Conservation (phyloP, 805 yeast species). For the Sungouiella thailandica region DNA sequence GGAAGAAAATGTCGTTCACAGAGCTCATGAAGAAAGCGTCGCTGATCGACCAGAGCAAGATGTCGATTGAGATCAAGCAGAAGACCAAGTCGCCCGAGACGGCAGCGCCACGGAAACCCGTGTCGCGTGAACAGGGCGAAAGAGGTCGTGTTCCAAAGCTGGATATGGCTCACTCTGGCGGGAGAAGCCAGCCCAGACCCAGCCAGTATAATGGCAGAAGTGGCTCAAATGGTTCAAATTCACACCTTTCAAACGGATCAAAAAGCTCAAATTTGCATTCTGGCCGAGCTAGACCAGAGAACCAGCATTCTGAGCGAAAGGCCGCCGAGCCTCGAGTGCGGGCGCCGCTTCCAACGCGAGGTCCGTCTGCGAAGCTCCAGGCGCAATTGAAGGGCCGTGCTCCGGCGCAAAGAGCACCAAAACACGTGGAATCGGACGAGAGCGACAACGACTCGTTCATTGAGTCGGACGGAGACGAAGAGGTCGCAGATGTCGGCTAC, state of each 20-base stretch:
- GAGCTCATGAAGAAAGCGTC: conserved; percentile 70
- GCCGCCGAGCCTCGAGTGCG: too few relatives aligned
- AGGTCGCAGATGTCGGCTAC: conserved; percentile 34
- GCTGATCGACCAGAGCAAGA: conserved; percentile 44
- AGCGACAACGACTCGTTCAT: conserved; percentile 53
- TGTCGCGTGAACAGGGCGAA: background rate
- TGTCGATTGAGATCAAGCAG: conserved; percentile 35
- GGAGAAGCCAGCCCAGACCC: background rate
- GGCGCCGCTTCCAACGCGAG: conserved; percentile 43
- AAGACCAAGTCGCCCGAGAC: conserved; percentile 34
- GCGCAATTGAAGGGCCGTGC: conserved; percentile 14
- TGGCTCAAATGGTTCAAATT: too few relatives aligned
- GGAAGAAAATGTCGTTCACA: conserved; percentile 48
- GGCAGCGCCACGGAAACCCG: background rate
- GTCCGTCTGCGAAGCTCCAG: conserved; percentile 53
- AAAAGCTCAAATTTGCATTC: too few relatives aligned
- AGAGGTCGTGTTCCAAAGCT: too few relatives aligned
- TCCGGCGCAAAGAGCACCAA: conserved; percentile 4
- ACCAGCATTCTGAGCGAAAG: background rate
- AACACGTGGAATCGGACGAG: conserved; percentile 37
- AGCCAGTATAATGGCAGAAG: background rate
- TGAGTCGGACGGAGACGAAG: conserved; percentile 38
- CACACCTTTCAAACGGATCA: too few relatives aligned
- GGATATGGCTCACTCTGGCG: background rate
- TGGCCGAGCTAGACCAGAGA: background rate